Base-by-base conservation (phyloP, 1,139 yeast species). In the Sugiyamaella grinbergsii region DNA sequence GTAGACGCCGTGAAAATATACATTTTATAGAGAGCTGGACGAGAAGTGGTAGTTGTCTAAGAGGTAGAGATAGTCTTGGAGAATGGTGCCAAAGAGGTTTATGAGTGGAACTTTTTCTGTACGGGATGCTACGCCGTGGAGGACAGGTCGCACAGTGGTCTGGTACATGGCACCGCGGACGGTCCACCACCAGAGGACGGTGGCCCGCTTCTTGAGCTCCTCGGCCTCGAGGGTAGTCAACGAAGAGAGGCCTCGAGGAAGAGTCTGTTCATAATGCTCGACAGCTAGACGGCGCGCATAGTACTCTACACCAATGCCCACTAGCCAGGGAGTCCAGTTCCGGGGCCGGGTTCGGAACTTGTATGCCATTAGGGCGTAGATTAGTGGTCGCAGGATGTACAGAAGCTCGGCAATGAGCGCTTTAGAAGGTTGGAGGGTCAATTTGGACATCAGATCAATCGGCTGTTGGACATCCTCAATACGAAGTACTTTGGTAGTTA, bases 251-350 rank as follows among this genome's bases (percentile, higher is more conserved):
- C 71, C 71, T 15, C 65, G 61, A 1, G 65, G 61, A 6, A 62
- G 52, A 10, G 54, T 31, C 19, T 62, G 57, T 26, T 55, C 49
- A 42, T 61, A 61, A 20, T 55, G 45, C 46, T 49, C 50, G 50
- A 57, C 24, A 49, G 55, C 45, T 20, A 69, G 53, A 40, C 61
- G 58, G 10, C 71, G 63, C 1, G 73, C 62, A 19, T 62, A 39
- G 37, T 63, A 61, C 51, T 72, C 76, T 5, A 71, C 46, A 2
- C 60, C 59, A n/a, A 69, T 38, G 3, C 76, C 76, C 2, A 63
- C 58, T 5, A 70, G 42, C 76, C 76, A 72, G 4, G 76, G 76
- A 10, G 68, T 62, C 76, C 76, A 73, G 44, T 62, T 62, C 8
- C 56, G 53, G 2, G 56, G 61, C 39, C 52, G 51, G 18, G 41